Base-by-base conservation (phyloP, 352 stramenopile genomes). In the Globisporangium lucens region DNA sequence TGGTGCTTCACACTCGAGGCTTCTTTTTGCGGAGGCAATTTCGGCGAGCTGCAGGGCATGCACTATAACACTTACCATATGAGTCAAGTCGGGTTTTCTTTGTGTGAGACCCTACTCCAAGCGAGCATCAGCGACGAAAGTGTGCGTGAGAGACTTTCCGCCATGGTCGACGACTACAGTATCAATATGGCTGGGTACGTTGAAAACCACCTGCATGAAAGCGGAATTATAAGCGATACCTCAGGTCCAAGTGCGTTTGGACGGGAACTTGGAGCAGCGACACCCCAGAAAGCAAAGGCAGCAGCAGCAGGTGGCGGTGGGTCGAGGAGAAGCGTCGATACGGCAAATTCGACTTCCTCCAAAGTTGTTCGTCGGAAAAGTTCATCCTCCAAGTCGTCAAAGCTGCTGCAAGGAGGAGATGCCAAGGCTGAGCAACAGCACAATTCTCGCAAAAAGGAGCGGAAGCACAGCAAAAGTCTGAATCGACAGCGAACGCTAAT, bases 1-100 rank as follows among this genome's bases (percentile, higher is more conserved):
- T 92, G 81, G 75, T 89, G 82, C 61, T 97, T 95, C 52, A 97
- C 91, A 12, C 74, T 97, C 0, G 91, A 97, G 66, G 86, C 81
- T 2, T 95, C 87, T 1, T 97, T 97, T 61, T 96, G 89, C 60
- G 91, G 91, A 2, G 79, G 83, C 6, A 90, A 80, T 64, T 89
- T 89, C 65, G 86, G 86, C 0, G 72, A 83, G 29, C 75, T 91
- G 4, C 70, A 81, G 56, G 76, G 75, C 27, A 75, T 76, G 60
- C 87, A 95, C 56, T 95, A 93, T 55, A 90, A 87, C 55, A 85
- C 83, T 3, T 69, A 73, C 4, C 78, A 94, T 49, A 69, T 90
- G 22, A 65, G 69, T 4, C 71, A 88, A 72, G 76, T 81, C 8
- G 84, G 84, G 57, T 58, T 60, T 0, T 75, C 77, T 0, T 53